Base-by-base conservation (phyloP, 2,329 filamentous ascomycete genomes). In the Dothistroma septosporum region DNA sequence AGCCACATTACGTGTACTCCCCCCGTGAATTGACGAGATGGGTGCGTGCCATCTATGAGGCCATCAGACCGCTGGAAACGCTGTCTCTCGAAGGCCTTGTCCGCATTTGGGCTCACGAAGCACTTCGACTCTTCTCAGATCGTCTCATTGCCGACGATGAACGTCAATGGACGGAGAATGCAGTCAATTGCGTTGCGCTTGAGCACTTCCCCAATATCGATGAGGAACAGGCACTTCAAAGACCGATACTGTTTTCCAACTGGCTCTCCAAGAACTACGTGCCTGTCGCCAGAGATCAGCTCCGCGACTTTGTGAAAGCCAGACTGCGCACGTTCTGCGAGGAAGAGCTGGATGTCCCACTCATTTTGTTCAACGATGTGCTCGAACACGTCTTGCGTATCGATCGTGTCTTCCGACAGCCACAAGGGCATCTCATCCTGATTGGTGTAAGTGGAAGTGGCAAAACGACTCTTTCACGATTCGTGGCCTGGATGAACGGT, bases 401-500 rank as follows among this genome's bases (percentile, higher is more conserved):
- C 71, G 94, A 99, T 77, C 89, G 94, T 76, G 94, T 99, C 50
- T 99, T 99, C 83, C 86, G 95, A 70, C 94, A 99, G 74, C 94
- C 95, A 1, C 94, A 99, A 75, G 94, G 94, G 59, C 94, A 99
- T 83, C 82, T 99, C 64, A 99, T 99, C 67, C 83, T 99, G 59
- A 99, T 99, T 69, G 94, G 94, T 80, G 94, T 99, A 58, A 99
- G 94, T 74, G 95, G 94, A 68, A 96, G 91, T 80, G 94, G 94
- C 77, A 99, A 99, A 81, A 99, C 94, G 4, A 99, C 94, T 0
- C 79, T 99, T 12, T 97, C 95, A 33, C 89, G 95, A 60, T 99
- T 99, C 66, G 94, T 99, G 62, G 94, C 94, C 52, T 99, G 94
- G 94, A 99, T 99, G 94, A 99, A 99, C 72, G 95, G 95, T 61